phyloP scores from a whole-genome alignment of 805 yeast species.

The Ogataea methylovora region DNA sequence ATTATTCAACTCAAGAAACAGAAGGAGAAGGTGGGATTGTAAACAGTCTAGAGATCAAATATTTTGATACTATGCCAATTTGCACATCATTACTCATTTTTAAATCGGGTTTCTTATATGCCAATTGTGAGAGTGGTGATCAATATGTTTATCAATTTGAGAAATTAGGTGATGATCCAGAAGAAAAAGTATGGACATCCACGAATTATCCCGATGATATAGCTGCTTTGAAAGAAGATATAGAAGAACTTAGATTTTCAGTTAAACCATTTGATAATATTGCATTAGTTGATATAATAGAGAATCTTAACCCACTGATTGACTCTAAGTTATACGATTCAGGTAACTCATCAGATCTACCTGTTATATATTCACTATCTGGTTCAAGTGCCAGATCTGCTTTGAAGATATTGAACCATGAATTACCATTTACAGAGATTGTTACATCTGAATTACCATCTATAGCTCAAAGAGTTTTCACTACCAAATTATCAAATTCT shows the following conservation, averaged over 20 bases:
- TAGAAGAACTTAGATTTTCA: slow-evolving; percentile 13
- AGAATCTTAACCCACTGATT: slow-evolving; percentile 46
- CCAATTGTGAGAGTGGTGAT: slow-evolving; percentile 54
- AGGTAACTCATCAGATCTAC: slow-evolving; percentile 26
- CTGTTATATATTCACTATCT: slow-evolving; percentile 32
- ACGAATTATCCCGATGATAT: slow-evolving; percentile 27
- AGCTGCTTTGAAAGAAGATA: slow-evolving; percentile 16
- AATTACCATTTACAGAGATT: slow-evolving; percentile 51
- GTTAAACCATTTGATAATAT: slow-evolving; percentile 45
- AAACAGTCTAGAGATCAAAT: slow-evolving; percentile 41
- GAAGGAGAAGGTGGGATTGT: slow-evolving; percentile 27
- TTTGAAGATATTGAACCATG: slow-evolving; percentile 44
- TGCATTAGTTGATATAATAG: slow-evolving; percentile 44
- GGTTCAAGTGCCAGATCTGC: slow-evolving; percentile 40
- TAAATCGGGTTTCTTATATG: slow-evolving; percentile 70
- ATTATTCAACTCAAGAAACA: slow-evolving; percentile 28
- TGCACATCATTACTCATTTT: slow-evolving; percentile 51
- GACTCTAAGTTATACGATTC: slow-evolving; percentile 30
- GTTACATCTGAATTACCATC: slow-evolving; percentile 76
- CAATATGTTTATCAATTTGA: slow-evolving; percentile 74
- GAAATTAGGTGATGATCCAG: slow-evolving; percentile 52
- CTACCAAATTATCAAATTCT: slow-evolving; percentile 39
- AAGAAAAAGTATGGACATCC: slow-evolving; percentile 27
- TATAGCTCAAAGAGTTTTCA: slow-evolving; percentile 53
- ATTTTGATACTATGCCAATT: slow-evolving; percentile 71